These are phyloP conservation scores for Beauveria australis DNA, from an alignment of 2,329 filamentous ascomycete species.

Conservation along the genomic window DNA sequence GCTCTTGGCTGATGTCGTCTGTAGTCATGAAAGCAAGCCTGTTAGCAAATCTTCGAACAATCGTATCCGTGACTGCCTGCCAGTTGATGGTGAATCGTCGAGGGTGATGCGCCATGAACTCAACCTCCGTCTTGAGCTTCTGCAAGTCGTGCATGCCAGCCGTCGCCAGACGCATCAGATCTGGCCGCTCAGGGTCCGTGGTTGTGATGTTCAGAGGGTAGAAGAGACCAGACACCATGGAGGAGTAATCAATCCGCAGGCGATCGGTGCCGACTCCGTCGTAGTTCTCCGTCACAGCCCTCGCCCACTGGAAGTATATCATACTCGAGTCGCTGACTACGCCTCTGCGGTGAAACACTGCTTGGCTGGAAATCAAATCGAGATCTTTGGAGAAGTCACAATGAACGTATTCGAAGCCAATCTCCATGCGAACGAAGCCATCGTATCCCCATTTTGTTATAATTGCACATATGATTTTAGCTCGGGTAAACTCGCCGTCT, in stretches of 20 bases:
- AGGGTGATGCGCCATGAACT: conserved; percentile 29
- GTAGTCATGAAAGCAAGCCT: conserved; percentile 37
- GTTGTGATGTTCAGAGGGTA: conserved; percentile 43
- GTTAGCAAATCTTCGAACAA: conserved; percentile 53
- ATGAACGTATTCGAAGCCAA: conserved; percentile 62
- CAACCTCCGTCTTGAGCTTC: conserved; percentile 35
- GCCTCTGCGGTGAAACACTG: conserved; percentile 16
- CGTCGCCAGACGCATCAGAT: conserved; percentile 25
- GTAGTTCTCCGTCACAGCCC: conserved; percentile 37
- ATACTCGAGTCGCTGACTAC: conserved; percentile 19
- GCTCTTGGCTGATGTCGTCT: conserved; percentile 17
- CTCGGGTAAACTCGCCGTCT: conserved; percentile 43
- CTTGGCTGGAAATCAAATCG: conserved; percentile 25
- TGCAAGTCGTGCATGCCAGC: conserved; percentile 23
- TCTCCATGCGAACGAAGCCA: conserved; percentile 59
- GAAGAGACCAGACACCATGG: conserved; percentile 43
- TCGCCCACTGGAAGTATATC: conserved; percentile 29
- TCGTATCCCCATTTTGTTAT: conserved; percentile 50
- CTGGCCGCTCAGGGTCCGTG: conserved; percentile 23
- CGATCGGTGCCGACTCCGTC: conserved; percentile 35
- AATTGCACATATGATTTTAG: conserved; percentile 46
- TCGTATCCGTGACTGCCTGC: conserved; percentile 58
- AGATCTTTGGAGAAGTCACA: conserved; percentile 50
- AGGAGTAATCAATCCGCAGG: conserved; percentile 38
- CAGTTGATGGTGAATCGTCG: conserved; percentile 41